Conservation (phyloP, 1,284 basidiomycete species). For the Trametes hirsuta region DNA sequence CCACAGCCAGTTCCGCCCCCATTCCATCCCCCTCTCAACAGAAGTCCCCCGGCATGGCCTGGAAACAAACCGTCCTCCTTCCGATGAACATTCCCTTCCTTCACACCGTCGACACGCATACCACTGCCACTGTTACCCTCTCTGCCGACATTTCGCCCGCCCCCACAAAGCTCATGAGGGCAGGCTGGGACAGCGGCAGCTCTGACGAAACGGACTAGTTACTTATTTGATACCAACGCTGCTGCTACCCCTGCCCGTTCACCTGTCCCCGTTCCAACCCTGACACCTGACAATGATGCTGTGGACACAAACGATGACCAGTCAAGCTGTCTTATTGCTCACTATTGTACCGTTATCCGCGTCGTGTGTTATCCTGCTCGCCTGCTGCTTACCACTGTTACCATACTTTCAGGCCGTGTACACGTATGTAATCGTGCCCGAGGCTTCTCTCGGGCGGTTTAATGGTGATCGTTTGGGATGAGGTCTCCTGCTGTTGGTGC, state of each 20-base stretch:
- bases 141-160: conserved; percentile 44
- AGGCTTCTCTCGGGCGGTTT: conserved; percentile 13
- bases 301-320: conserved; percentile 23
- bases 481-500: neutral
- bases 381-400: conserved; percentile 16
- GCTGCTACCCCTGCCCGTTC: neutral
- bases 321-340: conserved; percentile 31
- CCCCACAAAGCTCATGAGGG: conserved; percentile 52
- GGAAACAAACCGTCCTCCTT: conserved; percentile 43
- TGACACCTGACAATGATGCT: conserved; percentile 24
- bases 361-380: conserved; percentile 14
- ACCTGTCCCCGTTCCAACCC: conserved; percentile 4
- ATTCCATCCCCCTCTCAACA: conserved; percentile 17
- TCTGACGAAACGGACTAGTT: conserved; percentile 44
- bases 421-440: conserved; percentile 26
- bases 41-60: conserved; percentile 39
- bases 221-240: neutral
- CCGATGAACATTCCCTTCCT: conserved; percentile 37
- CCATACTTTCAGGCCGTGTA: conserved; percentile 17
- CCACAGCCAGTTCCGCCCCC: conserved; percentile 20
- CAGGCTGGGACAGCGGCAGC: conserved; percentile 57
- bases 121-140: conserved; percentile 39
- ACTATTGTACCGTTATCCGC: conserved; percentile 29
- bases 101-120: conserved; percentile 34
- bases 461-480: conserved; percentile 15